These are phyloP conservation scores for Sarocladium brachiariae DNA, from an alignment of 2,329 filamentous ascomycete species.

Conservation along the genomic window DNA sequence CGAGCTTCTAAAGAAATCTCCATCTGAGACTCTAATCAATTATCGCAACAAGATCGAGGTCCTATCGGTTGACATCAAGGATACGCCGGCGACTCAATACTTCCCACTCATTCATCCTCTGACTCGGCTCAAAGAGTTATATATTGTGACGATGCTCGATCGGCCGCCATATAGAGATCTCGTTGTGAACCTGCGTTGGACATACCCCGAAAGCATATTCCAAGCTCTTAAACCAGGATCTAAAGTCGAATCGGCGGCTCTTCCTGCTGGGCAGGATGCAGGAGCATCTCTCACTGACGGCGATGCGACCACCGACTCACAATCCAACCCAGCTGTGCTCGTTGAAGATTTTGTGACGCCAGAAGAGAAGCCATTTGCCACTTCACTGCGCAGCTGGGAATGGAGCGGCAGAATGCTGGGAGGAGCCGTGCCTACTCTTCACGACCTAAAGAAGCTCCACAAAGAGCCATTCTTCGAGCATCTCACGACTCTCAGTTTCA, in stretches of 20 bases:
- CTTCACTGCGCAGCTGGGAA: constrained; percentile 34
- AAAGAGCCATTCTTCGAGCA: constrained; percentile 46
- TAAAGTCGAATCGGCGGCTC: background rate
- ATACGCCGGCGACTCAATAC: constrained; percentile 24
- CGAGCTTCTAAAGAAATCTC: constrained; percentile 48
- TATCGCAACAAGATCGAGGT: constrained; percentile 66
- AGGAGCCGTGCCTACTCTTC: constrained; percentile 36
- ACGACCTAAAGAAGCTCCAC: constrained; percentile 48
- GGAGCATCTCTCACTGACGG: background rate
- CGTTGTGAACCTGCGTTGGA: constrained; percentile 56
- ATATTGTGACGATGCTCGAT: constrained; percentile 66
- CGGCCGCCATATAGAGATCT: constrained; percentile 57
- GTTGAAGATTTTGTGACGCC: constrained; percentile 9
- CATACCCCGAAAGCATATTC: constrained; percentile 61
- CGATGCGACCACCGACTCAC: background rate
- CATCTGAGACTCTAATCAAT: constrained; percentile 44
- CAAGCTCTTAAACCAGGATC: constrained; percentile 39
- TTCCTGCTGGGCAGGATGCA: background rate
- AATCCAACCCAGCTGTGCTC: background rate
- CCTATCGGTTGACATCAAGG: constrained; percentile 63
- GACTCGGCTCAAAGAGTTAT: constrained; percentile 60
- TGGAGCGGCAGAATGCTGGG: constrained; percentile 53
- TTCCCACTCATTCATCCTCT: constrained; percentile 52
- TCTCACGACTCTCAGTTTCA: constrained; percentile 51
- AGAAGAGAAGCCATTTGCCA: constrained; percentile 20